These are phyloP conservation scores for Polytrichum formosum DNA, from an alignment of 225 moss, liverwort and hornwort genomes.

Conservation along the genomic window DNA sequence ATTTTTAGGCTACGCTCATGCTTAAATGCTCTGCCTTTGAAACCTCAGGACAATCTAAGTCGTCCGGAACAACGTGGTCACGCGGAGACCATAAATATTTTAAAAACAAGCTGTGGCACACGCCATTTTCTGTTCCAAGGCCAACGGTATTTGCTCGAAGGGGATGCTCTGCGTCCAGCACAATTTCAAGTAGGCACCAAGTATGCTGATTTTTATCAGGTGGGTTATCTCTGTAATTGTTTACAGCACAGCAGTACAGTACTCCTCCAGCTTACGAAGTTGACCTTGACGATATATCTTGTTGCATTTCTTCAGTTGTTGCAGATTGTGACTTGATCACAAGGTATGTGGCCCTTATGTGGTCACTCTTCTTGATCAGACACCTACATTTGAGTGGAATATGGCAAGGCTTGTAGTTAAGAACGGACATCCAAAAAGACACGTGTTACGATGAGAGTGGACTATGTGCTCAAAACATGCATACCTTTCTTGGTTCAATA, in stretches of 20 bases:
- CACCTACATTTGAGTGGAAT: too few species aligned
- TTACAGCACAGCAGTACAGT: background rate
- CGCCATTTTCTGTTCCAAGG: slow-evolving; percentile 55
- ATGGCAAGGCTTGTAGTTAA: too few species aligned
- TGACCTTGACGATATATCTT: too few species aligned
- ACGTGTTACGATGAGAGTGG: too few species aligned
- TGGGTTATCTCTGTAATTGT: slow-evolving; percentile 5
- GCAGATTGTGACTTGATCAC: too few species aligned
- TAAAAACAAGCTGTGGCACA: slow-evolving; percentile 38
- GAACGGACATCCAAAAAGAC: too few species aligned
- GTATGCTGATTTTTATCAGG: slow-evolving; percentile 41
- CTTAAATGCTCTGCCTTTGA: background rate
- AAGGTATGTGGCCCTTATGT: too few species aligned
- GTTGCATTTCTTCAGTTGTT: too few species aligned
- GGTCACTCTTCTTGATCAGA: too few species aligned
- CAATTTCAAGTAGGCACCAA: slow-evolving; percentile 32
- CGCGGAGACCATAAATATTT: slow-evolving; percentile 38
- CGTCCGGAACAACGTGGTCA: slow-evolving; percentile 40
- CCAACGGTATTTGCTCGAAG: slow-evolving; percentile 42
- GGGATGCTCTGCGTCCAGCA: slow-evolving; percentile 33
- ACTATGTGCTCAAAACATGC: too few species aligned
- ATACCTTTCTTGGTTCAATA: too few species aligned
- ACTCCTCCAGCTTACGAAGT: background rate
- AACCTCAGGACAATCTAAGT: slow-evolving; percentile 16
- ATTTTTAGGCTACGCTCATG: too few species aligned